Conservation (phyloP, 768 basidiomycete genomes). For the Stropharia rugosoannulata region DNA sequence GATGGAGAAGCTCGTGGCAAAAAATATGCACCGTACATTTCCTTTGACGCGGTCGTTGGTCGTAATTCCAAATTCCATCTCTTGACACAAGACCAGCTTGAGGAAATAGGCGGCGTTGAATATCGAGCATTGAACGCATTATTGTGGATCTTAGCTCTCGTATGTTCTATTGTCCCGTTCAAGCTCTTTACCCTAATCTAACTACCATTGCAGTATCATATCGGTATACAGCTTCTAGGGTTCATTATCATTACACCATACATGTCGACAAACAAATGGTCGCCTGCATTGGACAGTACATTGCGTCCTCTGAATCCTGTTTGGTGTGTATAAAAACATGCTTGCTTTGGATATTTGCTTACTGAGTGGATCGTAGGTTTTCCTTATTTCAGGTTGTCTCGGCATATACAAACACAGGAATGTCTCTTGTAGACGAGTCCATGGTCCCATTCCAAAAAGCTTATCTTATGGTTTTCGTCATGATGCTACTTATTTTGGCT, state of each 20-base stretch:
- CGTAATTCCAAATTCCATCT: conserved; percentile 72
- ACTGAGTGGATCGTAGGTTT: conserved; percentile 54
- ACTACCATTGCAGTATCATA: conserved; percentile 61
- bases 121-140: conserved; percentile 81
- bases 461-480: conserved; percentile 73
- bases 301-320: conserved; percentile 53
- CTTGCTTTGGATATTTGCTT: background rate
- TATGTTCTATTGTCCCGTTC: conserved; percentile 36
- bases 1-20: conserved; percentile 39
- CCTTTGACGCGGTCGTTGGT: conserved; percentile 84
- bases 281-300: conserved; percentile 52
- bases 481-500: conserved; percentile 78
- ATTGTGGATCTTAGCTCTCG: conserved; percentile 75
- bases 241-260: conserved; percentile 84
- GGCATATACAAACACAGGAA: conserved; percentile 86
- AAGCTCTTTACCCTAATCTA: conserved; percentile 1
- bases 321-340: conserved; percentile 50
- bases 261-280: conserved; percentile 62
- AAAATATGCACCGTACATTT: conserved; percentile 72
- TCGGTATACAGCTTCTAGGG: conserved; percentile 63
- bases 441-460: conserved; percentile 92
- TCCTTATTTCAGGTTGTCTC: conserved; percentile 84
- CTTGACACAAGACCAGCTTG: conserved; percentile 78
- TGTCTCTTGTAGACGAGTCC: conserved; percentile 83
- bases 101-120: conserved; percentile 93